phyloP scores from a whole-genome alignment of 441 rosid species.

The Gossypium schwendimanii region DNA sequence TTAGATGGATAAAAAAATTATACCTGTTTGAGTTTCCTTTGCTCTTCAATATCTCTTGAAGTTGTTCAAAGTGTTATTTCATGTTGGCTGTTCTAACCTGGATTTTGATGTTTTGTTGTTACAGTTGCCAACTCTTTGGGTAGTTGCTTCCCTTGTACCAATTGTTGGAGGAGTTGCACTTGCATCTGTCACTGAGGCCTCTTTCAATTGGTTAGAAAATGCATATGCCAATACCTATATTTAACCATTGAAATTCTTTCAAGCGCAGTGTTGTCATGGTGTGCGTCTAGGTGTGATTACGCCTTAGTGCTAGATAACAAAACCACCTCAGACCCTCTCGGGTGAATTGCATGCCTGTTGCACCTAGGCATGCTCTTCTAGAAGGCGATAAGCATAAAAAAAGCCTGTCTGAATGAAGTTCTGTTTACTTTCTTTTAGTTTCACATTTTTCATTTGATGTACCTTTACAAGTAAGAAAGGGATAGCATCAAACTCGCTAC shows the following conservation, averaged over 20 bases:
- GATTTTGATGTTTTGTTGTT: constrained; percentile 13
- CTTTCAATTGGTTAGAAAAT: constrained; percentile 76
- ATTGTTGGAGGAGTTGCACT: constrained; percentile 95
- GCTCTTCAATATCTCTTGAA: background rate
- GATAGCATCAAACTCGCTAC: background rate
- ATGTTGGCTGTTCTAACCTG: background rate
- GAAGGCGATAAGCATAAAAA: background rate
- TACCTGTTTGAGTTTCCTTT: background rate
- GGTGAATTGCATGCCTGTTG: background rate
- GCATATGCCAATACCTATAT: background rate
- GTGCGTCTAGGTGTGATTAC: background rate
- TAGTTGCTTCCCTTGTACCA: constrained; percentile 74
- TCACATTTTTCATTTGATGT: background rate
- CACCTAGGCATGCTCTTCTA: background rate
- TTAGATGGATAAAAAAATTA: background rate
- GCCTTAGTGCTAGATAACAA: background rate
- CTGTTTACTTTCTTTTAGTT: background rate
- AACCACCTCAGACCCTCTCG: background rate
- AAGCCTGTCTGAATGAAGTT: background rate
- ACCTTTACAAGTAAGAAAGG: background rate
- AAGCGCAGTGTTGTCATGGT: background rate
- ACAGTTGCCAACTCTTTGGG: constrained; percentile 83
- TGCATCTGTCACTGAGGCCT: constrained; percentile 86
- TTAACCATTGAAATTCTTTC: background rate
- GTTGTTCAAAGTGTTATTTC: background rate